phyloP scores from a whole-genome alignment of 495 filamentous ascomycete genomes.

The Bombardia bombarda region DNA sequence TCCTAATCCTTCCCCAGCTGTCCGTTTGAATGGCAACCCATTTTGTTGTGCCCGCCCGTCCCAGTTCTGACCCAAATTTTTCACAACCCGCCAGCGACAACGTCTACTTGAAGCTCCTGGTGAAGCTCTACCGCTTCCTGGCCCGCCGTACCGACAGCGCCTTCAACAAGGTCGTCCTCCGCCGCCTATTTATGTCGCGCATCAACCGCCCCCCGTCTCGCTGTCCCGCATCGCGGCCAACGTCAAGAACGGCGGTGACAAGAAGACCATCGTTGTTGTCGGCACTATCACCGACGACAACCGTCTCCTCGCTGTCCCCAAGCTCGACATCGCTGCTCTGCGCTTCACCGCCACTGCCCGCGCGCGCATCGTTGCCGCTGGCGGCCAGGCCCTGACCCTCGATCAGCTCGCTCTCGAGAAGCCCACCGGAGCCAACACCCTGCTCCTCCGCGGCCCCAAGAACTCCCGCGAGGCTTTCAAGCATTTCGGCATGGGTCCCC shows the following conservation, averaged over 20 bases:
- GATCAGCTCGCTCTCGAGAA: slow-evolving; percentile 92
- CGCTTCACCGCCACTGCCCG: slow-evolving; percentile 93
- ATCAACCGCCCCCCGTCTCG: slow-evolving; percentile 96
- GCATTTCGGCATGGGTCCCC: slow-evolving; percentile 97
- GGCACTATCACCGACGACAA: slow-evolving; percentile 96
- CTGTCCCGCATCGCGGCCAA: slow-evolving; percentile 78
- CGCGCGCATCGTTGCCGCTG: slow-evolving; percentile 83
- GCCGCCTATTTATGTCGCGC: slow-evolving; percentile 92
- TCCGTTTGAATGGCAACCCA: too few species aligned
- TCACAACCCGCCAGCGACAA: slow-evolving; percentile 81
- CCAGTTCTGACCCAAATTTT: too few species aligned
- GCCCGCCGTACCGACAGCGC: slow-evolving; percentile 88
- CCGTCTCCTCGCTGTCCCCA: slow-evolving; percentile 80
- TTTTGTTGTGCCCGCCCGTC: too few species aligned
- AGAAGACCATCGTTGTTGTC: slow-evolving; percentile 86
- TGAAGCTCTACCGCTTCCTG: slow-evolving; percentile 98
- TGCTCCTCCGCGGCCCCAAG: slow-evolving; percentile 93
- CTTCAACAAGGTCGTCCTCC: slow-evolving; percentile 97
- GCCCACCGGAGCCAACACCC: slow-evolving; percentile 89
- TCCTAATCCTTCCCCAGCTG: too few species aligned
- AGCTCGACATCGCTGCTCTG: slow-evolving; percentile 84
- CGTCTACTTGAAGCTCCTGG: slow-evolving; percentile 92
- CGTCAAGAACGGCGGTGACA: slow-evolving; percentile 59
- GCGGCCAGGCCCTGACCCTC: slow-evolving; percentile 87
- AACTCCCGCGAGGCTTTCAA: slow-evolving; percentile 94